These are phyloP conservation scores for Globisporangium cystogenes DNA, from an alignment of 352 stramenopile genomes.

Conservation along the genomic window DNA sequence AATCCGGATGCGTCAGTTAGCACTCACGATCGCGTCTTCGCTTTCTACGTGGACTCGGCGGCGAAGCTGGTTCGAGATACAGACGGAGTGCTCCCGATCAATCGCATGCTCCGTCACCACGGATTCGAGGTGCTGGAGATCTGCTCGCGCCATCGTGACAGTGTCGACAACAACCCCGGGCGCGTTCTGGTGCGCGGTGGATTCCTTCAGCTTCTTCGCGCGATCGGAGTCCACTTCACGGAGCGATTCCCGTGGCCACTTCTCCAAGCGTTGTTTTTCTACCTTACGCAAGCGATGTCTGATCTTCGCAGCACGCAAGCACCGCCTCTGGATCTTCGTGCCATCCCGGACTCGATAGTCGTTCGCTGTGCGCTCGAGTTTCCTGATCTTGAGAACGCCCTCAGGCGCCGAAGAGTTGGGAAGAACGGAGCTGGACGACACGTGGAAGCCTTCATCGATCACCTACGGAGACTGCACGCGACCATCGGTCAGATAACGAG, in stretches of 20 bases:
- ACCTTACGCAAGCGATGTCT: background rate
- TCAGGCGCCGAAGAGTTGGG: background rate
- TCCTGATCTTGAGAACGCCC: background rate
- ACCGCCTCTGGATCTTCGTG: background rate
- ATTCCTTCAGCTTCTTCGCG: slow-evolving; percentile 1
- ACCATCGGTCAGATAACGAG: background rate
- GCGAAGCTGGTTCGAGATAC: background rate
- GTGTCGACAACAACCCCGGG: background rate
- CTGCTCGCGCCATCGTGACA: slow-evolving; percentile 5
- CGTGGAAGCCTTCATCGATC: background rate
- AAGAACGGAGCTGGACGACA: background rate
- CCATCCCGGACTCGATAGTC: slow-evolving; percentile 6
- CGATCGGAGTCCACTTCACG: slow-evolving; percentile 3
- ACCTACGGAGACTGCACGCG: slow-evolving; percentile 3
- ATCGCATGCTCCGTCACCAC: slow-evolving; percentile 5
- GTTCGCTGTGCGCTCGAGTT: slow-evolving; percentile 7
- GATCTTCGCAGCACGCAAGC: background rate
- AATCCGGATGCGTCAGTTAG: background rate
- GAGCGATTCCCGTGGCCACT: slow-evolving; percentile 6
- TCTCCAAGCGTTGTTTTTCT: slow-evolving; percentile 3
- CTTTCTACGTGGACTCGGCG: background rate
- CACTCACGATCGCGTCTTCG: slow-evolving; percentile 1
- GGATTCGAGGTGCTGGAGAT: slow-evolving; percentile 13
- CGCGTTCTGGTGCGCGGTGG: background rate
- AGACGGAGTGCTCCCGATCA: background rate